Percentiles rank a stretch among this genome's conserved stretches.
phyloP scores from a whole-genome alignment of 2,329 filamentous ascomycete species.

The Annulohypoxylon truncatum region DNA sequence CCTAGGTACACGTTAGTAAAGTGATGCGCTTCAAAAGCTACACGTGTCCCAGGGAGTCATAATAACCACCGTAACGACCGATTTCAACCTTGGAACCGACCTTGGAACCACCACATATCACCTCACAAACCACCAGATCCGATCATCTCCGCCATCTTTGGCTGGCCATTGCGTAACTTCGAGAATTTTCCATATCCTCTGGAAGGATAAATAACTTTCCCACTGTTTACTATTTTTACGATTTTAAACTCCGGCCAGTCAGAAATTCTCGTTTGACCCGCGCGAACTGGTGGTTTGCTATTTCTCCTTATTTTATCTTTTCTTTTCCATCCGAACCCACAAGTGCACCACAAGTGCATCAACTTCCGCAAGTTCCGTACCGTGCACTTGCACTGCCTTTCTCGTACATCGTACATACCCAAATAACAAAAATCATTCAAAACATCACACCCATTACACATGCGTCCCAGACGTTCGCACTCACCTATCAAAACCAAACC shows the following conservation, averaged over 20 bases:
- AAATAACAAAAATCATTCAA: background rate
- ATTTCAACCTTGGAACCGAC: background rate
- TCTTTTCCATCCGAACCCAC: slow-evolving; percentile 10
- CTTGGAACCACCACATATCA: background rate
- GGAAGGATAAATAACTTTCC: slow-evolving; percentile 20
- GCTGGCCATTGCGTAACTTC: slow-evolving; percentile 29
- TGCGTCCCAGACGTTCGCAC: slow-evolving; percentile 16
- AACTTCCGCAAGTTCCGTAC: background rate
- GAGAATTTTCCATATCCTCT: slow-evolving; percentile 20
- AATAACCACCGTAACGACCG: background rate
- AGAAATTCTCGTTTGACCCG: slow-evolving; percentile 3
- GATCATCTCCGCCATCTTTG: slow-evolving; percentile 2
- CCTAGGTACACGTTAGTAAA: background rate
- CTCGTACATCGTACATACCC: too few species aligned
- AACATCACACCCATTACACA: slow-evolving; percentile 9
- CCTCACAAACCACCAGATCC: slow-evolving; percentile 14
- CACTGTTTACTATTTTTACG: slow-evolving; percentile 1
- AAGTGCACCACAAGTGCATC: too few species aligned
- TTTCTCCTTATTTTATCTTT: slow-evolving; percentile 2
- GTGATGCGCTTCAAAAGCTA: slow-evolving; percentile 25
- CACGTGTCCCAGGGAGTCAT: slow-evolving; percentile 10
- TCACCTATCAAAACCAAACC: background rate
- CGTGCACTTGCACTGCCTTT: slow-evolving; percentile 2
- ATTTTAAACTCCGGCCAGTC: slow-evolving; percentile 19
- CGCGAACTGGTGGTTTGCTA: slow-evolving; percentile 4